These are phyloP conservation scores for Crucihimalaya himalaica DNA, from an alignment of 345 rosid species.

Conservation along the genomic window DNA sequence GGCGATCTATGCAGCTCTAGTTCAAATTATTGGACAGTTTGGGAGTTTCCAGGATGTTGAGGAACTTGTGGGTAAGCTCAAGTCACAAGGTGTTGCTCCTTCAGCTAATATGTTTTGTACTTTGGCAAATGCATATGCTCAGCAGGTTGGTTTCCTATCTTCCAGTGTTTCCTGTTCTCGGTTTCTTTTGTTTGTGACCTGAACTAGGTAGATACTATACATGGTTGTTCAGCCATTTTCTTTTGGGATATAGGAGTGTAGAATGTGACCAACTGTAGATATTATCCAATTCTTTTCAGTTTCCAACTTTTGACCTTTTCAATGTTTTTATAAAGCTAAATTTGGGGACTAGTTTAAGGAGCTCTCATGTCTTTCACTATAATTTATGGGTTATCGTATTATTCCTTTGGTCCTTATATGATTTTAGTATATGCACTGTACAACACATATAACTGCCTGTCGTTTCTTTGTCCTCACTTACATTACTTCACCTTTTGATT, in stretches of 20 bases:
- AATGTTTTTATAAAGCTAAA: background rate
- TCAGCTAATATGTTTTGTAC: conserved; percentile 56
- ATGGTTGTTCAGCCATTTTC: background rate
- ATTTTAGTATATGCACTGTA: no score
- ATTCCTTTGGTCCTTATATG: background rate
- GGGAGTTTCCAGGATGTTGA: conserved; percentile 57
- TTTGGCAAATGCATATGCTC: conserved; percentile 79
- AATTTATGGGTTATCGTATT: background rate
- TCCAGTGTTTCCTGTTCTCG: background rate
- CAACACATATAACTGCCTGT: no score
- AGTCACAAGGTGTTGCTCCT: conserved; percentile 52
- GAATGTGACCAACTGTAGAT: background rate
- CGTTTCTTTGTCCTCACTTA: no score
- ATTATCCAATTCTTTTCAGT: background rate
- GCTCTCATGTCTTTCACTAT: background rate
- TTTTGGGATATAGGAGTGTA: background rate
- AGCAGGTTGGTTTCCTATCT: conserved; percentile 49
- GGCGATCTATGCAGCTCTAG: conserved; percentile 55
- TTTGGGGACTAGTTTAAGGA: background rate
- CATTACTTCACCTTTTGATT: no score
- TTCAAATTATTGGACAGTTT: conserved; percentile 64
- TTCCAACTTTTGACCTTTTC: background rate
- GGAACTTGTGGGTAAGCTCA: conserved; percentile 57
- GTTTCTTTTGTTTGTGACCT: no score
- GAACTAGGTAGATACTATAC: background rate